Evolutionary conservation across 768 basidiomycete species (phyloP), one percentile per base, ranked within the genome.

Genomic region (Phanerodontia chrysosporium): DNA sequence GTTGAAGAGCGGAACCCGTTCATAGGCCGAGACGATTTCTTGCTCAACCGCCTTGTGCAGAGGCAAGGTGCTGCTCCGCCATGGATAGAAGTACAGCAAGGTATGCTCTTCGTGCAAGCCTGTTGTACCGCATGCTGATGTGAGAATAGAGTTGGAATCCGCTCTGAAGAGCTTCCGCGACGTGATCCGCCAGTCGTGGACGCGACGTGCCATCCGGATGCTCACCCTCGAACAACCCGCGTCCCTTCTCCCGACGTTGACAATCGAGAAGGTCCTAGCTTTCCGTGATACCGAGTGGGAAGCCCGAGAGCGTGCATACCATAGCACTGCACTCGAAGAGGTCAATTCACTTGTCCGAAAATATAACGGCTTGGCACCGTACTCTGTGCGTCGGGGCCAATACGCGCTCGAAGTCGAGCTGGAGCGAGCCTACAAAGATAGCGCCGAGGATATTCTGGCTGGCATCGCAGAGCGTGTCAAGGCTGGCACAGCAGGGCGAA

Each of bases 41-140:
- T 94, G 49, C 85, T 94, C 86, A 95, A 93, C 64, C 83, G 92
- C 13, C 91, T 92, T 58, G 81, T 94, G 7, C 86, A 90, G 66
- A 78, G 84, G 51, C 87, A 92, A 62, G 90, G 89, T n/a, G 89
- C 87, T 6, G 82, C 84, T 3, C 92, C 92, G 29, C 87, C 90
- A 3, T 95, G 92, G 92, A 85, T 94, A 1, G 91, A 94, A 72
- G 66, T 91, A 32, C 92, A 92, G 70, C 75, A 77, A 57, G 87
- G 87, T 84, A 35, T 36, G 28, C 44, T 44, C 16, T 13, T 30
- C 13, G 24, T 7, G 14, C 25, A 32, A 30, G 49, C 18, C 39
- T 16, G n/a, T n/a, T n/a, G n/a, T 32, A 48, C 13, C 27, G 62
- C 35, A 51, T 27, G 25, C 30, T 64, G 14, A 56, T 45, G n/a